These are phyloP conservation scores for Coniochaeta sp. DNA, from an alignment of 2,329 filamentous ascomycete species.

Conservation along the genomic window DNA sequence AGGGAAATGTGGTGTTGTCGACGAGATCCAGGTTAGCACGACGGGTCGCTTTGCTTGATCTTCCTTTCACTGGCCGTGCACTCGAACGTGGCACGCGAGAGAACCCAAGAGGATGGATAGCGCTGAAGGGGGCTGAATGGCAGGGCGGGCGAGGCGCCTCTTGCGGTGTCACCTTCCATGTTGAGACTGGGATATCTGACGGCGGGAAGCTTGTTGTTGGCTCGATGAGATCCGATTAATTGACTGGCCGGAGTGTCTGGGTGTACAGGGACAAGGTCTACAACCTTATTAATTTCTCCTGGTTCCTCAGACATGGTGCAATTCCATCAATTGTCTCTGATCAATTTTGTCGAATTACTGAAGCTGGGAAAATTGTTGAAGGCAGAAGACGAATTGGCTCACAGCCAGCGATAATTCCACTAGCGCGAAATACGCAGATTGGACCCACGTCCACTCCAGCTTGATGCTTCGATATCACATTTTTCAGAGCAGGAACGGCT, in stretches of 20 bases:
- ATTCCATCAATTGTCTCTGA: background rate
- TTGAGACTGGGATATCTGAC: background rate
- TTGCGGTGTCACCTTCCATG: background rate
- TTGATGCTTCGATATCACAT: background rate
- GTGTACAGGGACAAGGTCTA: slow-evolving; percentile 1
- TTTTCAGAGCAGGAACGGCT: background rate
- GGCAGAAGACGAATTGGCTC: too few relatives aligned
- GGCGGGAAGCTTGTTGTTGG: background rate
- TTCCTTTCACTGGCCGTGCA: background rate
- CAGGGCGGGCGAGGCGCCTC: too few relatives aligned
- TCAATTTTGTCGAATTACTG: too few relatives aligned
- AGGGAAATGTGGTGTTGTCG: background rate
- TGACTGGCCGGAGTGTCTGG: background rate
- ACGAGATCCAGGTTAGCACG: background rate
- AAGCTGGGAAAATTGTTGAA: too few relatives aligned
- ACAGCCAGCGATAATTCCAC: too few relatives aligned
- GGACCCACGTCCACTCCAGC: too few relatives aligned
- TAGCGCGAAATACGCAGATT: too few relatives aligned
- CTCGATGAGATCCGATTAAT: slow-evolving; percentile 1
- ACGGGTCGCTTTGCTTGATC: background rate
- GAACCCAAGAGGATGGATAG: background rate
- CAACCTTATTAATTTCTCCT: slow-evolving; percentile 4
- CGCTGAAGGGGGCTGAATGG: background rate
- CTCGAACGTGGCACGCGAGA: background rate
- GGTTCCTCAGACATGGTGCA: too few relatives aligned